These are phyloP conservation scores for Limnomonas spitsbergensis DNA, from an alignment of 139 green algal genomes.

Conservation along the genomic window DNA sequence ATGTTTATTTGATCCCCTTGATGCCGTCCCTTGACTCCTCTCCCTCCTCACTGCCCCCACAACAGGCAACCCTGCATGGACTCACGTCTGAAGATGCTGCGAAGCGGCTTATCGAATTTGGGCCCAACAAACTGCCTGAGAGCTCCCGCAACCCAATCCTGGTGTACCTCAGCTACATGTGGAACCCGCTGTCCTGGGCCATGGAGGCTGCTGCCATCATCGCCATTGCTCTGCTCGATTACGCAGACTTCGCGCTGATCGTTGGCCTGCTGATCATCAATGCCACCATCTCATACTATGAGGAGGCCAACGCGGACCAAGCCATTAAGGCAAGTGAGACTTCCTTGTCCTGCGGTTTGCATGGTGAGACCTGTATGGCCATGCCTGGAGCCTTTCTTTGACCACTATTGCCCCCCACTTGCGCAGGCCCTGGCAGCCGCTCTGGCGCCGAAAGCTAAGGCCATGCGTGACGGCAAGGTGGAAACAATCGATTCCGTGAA, in stretches of 20 bases:
- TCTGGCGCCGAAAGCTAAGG: slow-evolving; percentile 69
- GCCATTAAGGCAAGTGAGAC: slow-evolving; percentile 63
- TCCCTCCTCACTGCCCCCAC: neutral
- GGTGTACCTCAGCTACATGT: slow-evolving; percentile 72
- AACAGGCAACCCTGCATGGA: slow-evolving; percentile 11
- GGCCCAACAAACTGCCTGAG: slow-evolving; percentile 79
- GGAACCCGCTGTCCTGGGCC: slow-evolving; percentile 80
- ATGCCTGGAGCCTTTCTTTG: too few relatives aligned
- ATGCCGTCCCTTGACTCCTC: too few relatives aligned
- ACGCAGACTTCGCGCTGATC: slow-evolving; percentile 73
- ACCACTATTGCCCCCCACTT: too few relatives aligned
- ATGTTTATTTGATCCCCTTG: too few relatives aligned
- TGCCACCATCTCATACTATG: slow-evolving; percentile 71
- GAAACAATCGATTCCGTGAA: slow-evolving; percentile 52
- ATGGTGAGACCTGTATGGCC: too few relatives aligned
- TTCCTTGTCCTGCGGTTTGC: too few relatives aligned
- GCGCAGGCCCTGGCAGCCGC: slow-evolving; percentile 67
- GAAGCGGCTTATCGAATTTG: slow-evolving; percentile 65
- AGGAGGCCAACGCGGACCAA: slow-evolving; percentile 75
- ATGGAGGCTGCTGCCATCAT: slow-evolving; percentile 85
- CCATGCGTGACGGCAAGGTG: slow-evolving; percentile 53
- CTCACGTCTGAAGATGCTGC: slow-evolving; percentile 51
- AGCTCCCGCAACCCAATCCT: slow-evolving; percentile 59
- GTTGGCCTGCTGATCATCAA: slow-evolving; percentile 73
- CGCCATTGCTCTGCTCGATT: slow-evolving; percentile 77